Base-by-base conservation (phyloP, 345 rosid genomes). In the Ricinus communis region DNA sequence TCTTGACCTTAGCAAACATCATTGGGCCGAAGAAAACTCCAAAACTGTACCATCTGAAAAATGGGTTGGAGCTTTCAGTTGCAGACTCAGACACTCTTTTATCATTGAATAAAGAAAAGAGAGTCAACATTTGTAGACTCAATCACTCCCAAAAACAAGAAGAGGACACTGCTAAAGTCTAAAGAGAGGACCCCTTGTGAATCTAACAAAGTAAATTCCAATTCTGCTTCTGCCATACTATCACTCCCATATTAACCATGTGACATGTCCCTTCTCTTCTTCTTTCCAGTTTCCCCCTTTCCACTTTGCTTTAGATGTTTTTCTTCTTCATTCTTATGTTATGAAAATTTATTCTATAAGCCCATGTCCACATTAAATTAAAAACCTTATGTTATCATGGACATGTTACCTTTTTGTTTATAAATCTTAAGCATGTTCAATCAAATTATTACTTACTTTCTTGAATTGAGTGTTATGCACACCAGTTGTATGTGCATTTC, bases 91-190 rank as follows among this genome's bases (percentile, higher is more conserved):
- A 8, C 21, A 15, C 21, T 51, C 21, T 21, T 51, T 51, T 51
- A 51, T 18, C 21, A 24, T 53, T n/a, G 14, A 2, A 53, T 5
- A 53, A 53, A n/a, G 25, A 53, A n/a, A 51, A 51, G 21, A 36
- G 41, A 78, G 85, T 82, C 84, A 80, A 80, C 76, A 76, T 53
- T 73, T 71, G 82, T 54, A 11, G 78, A 68, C 83, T 71, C 62
- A 55, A 5, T 59, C 13, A 58, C 31, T 19, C 18, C 13, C 57
- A 72, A 70, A 66, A 64, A 60, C 73, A 36, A 56, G 50, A 40
- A 62, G 75, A 51, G 58, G 58, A 58, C 68, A 71, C 38, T 38
- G 47, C 24, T 46, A 70, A 25, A 41, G 68, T 51, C 60, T 4
- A n/a, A 45, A 38, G 73, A 25, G n/a, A 50, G 55, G 51, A 10